Evolutionary conservation across 2,329 filamentous ascomycete species (phyloP).

Genomic region (Trichoderma afroharzianum): DNA sequence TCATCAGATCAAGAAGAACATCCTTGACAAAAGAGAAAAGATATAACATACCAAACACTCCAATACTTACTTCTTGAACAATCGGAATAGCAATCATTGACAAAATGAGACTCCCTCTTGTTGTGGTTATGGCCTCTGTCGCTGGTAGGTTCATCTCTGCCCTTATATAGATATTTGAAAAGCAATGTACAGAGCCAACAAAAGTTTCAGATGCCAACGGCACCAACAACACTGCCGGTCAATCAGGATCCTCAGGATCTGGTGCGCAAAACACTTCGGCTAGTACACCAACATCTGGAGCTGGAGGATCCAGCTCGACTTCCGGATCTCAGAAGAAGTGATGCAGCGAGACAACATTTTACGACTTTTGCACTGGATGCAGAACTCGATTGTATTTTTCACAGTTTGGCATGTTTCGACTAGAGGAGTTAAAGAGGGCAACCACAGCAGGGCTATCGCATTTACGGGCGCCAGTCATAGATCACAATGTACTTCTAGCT

Average conservation of each 20-base stretch:
- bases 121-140: slow-evolving; percentile 11
- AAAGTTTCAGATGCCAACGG: neutral
- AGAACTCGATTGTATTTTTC: neutral
- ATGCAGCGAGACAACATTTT: neutral
- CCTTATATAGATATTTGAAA: neutral
- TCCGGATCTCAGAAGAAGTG: slow-evolving; percentile 10
- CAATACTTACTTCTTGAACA: neutral
- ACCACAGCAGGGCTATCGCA: neutral
- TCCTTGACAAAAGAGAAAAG: neutral
- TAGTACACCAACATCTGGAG: neutral
- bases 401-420: neutral
- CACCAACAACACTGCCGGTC: slow-evolving; percentile 1
- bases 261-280: neutral
- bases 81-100: neutral
- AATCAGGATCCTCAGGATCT: slow-evolving; percentile 8
- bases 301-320: neutral
- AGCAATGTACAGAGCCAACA: neutral
- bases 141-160: neutral
- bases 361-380: neutral
- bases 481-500: slow-evolving; percentile 5
- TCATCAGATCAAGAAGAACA: neutral
- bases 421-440: neutral
- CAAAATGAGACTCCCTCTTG: slow-evolving; percentile 13
- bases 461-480: neutral
- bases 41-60: neutral